These are phyloP conservation scores for Haplographium delicatum DNA, from an alignment of 495 filamentous ascomycete species.

Conservation along the genomic window DNA sequence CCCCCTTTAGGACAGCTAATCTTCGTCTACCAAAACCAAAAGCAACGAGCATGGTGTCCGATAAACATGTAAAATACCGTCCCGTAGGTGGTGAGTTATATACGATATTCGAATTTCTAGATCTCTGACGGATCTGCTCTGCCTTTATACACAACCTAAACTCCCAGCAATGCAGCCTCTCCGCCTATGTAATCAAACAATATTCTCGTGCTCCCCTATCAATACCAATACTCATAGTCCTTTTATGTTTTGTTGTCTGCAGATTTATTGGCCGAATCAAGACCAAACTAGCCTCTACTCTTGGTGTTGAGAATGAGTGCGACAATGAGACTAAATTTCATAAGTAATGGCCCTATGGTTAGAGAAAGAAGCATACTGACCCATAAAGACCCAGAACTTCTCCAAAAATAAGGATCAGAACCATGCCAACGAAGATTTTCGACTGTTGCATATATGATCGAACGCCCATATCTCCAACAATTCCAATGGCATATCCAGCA, in stretches of 20 bases:
- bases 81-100: too few relatives aligned
- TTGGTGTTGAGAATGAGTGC: slow-evolving; percentile 53
- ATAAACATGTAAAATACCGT: too few relatives aligned
- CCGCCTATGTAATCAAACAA: slow-evolving; percentile 23
- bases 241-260: not conserved
- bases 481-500: slow-evolving; percentile 94
- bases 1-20: too few relatives aligned
- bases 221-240: not conserved
- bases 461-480: slow-evolving; percentile 92
- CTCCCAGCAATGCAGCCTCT: slow-evolving; percentile 23
- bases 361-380: slow-evolving; percentile 44
- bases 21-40: too few relatives aligned
- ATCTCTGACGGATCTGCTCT: slow-evolving; percentile 4
- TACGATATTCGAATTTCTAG: slow-evolving; percentile 17
- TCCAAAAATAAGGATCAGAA: slow-evolving; percentile 95
- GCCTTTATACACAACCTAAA: slow-evolving; percentile 24
- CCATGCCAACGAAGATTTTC: slow-evolving; percentile 96
- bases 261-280: not conserved
- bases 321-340: slow-evolving; percentile 47
- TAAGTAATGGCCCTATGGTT: slow-evolving; percentile 2
- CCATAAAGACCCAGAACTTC: slow-evolving; percentile 97
- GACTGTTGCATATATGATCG: slow-evolving; percentile 94
- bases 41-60: too few relatives aligned
- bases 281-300: slow-evolving; percentile 23
- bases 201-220: slow-evolving; percentile 8